Evolutionary conservation across 2,329 filamentous ascomycete genomes (phyloP).

Genomic region (Claviceps sp.): DNA sequence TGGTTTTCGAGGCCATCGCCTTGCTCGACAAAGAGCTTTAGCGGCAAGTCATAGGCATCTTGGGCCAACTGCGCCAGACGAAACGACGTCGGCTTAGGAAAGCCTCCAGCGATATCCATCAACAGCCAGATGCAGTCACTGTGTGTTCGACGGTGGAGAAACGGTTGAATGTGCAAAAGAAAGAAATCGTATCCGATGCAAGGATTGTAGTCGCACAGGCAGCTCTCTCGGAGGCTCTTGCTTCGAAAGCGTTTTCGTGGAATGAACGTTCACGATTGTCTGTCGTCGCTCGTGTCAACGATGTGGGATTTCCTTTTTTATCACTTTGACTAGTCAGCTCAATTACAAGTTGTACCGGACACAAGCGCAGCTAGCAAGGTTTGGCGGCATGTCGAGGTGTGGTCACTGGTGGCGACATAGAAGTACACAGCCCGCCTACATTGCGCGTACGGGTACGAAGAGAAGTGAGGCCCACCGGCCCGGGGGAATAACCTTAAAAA

Average conservation of each 20-base stretch:
- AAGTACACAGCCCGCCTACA: too few species aligned
- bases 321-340: too few species aligned
- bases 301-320: neutral
- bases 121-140: neutral
- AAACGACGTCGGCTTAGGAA: conserved; percentile 30
- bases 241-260: neutral
- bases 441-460: neutral
- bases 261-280: neutral
- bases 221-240: neutral
- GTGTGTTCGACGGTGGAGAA: neutral
- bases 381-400: neutral
- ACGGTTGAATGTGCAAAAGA: neutral
- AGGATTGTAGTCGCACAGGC: neutral
- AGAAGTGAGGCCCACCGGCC: neutral
- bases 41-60: conserved; percentile 27
- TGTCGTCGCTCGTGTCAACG: neutral
- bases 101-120: conserved; percentile 25
- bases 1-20: conserved; percentile 36
- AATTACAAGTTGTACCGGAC: neutral
- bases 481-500: conserved; percentile 8
- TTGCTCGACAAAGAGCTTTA: conserved; percentile 22
- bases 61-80: conserved; percentile 26
- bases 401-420: too few species aligned
- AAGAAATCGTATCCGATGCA: neutral
- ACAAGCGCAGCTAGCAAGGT: neutral